Conservation (phyloP, 2,329 filamentous ascomycete species). For the Penicillium freii region DNA sequence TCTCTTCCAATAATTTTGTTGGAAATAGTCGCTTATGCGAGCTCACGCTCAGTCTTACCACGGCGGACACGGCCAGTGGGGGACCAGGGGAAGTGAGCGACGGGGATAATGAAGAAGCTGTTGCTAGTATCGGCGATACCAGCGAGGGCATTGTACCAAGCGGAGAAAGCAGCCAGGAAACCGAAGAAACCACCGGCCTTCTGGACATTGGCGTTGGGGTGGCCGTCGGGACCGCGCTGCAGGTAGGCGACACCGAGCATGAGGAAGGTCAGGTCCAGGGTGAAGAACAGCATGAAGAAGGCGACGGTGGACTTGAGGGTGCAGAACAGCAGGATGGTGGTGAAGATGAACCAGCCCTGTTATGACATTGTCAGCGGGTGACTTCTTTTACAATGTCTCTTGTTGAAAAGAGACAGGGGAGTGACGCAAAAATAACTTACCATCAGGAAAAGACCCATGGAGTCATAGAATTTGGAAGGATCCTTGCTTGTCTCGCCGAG, state of each 20-base stretch:
- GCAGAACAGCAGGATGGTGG: constrained; percentile 68
- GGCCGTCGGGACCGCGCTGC: constrained; percentile 47
- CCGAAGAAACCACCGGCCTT: constrained; percentile 77
- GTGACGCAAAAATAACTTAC: constrained; percentile 34
- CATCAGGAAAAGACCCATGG: constrained; percentile 71
- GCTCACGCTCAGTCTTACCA: constrained; percentile 51
- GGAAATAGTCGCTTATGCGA: constrained; percentile 27
- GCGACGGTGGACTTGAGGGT: constrained; percentile 74
- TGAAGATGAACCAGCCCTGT: constrained; percentile 80
- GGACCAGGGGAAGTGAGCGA: constrained; percentile 94
- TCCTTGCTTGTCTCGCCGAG: constrained; percentile 35
- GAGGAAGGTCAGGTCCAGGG: constrained; percentile 72
- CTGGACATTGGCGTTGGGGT: constrained; percentile 52
- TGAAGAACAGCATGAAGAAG: constrained; percentile 75
- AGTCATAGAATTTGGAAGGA: constrained; percentile 51
- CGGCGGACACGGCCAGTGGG: constrained; percentile 67
- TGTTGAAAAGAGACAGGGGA: no score
- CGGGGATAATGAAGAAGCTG: constrained; percentile 91
- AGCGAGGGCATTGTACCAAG: constrained; percentile 84
- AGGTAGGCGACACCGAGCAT: constrained; percentile 66
- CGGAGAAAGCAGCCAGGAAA: constrained; percentile 74
- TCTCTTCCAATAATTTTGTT: not conserved
- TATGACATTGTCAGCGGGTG: constrained; percentile 7
- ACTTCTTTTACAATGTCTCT: not conserved
- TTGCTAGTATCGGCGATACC: constrained; percentile 69